Percentiles rank a stretch among this genome's conserved stretches.
Conservation (phyloP, 2,329 filamentous ascomycete species). For the Diaporthe citri region DNA sequence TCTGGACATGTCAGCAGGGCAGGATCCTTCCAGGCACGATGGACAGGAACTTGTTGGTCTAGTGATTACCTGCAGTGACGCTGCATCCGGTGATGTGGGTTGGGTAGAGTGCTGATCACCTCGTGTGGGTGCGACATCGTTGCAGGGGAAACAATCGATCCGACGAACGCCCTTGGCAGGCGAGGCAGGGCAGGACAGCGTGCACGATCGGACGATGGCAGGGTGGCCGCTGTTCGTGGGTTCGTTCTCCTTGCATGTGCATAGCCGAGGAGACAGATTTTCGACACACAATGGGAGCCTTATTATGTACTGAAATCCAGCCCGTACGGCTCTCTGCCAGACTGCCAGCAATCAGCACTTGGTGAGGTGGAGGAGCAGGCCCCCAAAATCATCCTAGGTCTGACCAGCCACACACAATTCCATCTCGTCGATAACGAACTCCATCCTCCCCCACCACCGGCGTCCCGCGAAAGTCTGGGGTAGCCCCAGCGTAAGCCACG, state of each 20-base stretch:
- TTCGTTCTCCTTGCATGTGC: slow-evolving; percentile 24
- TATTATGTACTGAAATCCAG: background rate
- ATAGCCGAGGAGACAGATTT: slow-evolving; percentile 14
- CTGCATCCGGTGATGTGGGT: slow-evolving; percentile 29
- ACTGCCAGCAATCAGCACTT: background rate
- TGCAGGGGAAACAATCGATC: slow-evolving; percentile 25
- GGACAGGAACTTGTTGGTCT: slow-evolving; percentile 19
- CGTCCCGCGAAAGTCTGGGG: slow-evolving; percentile 18
- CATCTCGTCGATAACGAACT: slow-evolving; percentile 5
- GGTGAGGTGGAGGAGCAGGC: background rate
- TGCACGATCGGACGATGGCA: background rate
- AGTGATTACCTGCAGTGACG: slow-evolving; percentile 31
- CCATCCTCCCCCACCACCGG: background rate
- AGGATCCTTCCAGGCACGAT: slow-evolving; percentile 31
- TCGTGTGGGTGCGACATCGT: slow-evolving; percentile 22
- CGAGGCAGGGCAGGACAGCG: background rate
- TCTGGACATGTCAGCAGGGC: slow-evolving; percentile 24
- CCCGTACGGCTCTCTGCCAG: background rate
- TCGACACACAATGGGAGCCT: background rate
- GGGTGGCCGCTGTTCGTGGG: slow-evolving; percentile 9
- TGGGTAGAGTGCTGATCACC: slow-evolving; percentile 19
- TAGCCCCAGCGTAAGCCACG: slow-evolving; percentile 23
- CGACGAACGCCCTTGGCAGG: slow-evolving; percentile 25
- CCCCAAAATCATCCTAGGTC: background rate
- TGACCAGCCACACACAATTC: slow-evolving; percentile 17